Evolutionary conservation across 768 basidiomycete genomes (phyloP), one percentile per base, ranked within the genome.

Genomic region (Ramaria rubella): DNA sequence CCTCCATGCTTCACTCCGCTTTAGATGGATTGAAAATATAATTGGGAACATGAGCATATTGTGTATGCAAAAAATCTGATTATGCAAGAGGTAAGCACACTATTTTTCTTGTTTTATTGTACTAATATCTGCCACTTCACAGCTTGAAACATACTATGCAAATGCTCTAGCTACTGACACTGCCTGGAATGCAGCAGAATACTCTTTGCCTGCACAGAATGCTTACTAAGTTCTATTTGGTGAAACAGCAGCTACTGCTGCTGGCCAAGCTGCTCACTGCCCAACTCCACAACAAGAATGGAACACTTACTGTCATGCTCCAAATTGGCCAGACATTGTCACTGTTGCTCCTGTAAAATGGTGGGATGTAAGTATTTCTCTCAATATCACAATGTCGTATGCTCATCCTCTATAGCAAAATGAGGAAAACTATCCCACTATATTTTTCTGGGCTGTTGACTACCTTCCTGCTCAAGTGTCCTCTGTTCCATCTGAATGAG

Each of bases 381-480:
- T n/a, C n/a, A n/a, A 27, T 5, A 26, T 30, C 30, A 12, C 23
- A 26, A n/a, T 50, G n/a, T 30, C 23, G n/a, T 23, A 12, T 12
- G 11, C 24, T 23, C 8, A 12, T n/a, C n/a, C 5, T 30, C 30
- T 30, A 50, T 11, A 26, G 23, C 5, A 8, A n/a, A 5, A 55
- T 30, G 33, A 61, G 30, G 40, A 54, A 15, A 60, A 60, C n/a
- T n/a, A n/a, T n/a, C n/a, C n/a, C n/a, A n/a, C n/a, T n/a, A n/a
- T n/a, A n/a, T n/a, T n/a, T n/a, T 52, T 43, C 8, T 8, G 59
- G 23, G 60, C 60, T 11, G 8, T 56, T 26, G 60, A 61, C 48
- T 45, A 53, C 29, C 60, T 61, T 5, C 60, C 60, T 29, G 60
- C 45, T 2, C 60, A 61, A 29, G 60, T 38, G 6, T 60, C 60